Conservation (phyloP, 2,329 filamentous ascomycete genomes). For the Leptodontidium sp. region DNA sequence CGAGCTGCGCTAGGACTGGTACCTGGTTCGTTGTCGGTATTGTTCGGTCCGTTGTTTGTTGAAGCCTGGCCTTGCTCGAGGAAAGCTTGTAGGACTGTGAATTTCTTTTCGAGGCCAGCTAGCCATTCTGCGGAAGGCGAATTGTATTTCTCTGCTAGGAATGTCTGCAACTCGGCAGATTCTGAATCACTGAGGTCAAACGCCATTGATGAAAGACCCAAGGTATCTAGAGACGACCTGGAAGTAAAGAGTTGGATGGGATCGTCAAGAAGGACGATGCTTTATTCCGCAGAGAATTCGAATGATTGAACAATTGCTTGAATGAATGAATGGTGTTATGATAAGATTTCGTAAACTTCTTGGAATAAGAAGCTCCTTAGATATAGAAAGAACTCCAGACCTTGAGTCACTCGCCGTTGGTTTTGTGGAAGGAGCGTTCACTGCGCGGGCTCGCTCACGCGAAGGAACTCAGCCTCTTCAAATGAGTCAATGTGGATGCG, state of each 20-base stretch:
- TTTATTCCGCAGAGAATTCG: background rate
- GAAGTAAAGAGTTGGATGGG: background rate
- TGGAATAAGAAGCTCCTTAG: background rate
- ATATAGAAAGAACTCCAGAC: background rate
- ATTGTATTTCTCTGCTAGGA: slow-evolving; percentile 5
- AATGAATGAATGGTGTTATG: background rate
- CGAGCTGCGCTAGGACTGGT: slow-evolving; percentile 10
- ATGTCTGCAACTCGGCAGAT: slow-evolving; percentile 3
- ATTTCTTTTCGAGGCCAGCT: background rate
- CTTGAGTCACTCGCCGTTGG: slow-evolving; percentile 17
- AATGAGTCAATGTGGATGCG: slow-evolving; percentile 11
- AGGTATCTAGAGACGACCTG: no score
- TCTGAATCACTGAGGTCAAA: background rate
- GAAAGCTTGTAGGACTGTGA: background rate
- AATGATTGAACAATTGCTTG: background rate
- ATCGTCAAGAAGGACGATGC: background rate
- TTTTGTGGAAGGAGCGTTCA: background rate
- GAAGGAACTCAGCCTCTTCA: slow-evolving; percentile 5
- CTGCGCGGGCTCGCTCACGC: background rate
- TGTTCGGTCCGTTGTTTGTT: background rate
- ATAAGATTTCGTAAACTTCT: background rate
- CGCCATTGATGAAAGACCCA: background rate
- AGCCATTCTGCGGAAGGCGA: slow-evolving; percentile 3
- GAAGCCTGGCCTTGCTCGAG: background rate
- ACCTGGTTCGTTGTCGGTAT: background rate